A percentile compares a stretch with the other conserved stretches of the same genome.
Conservation (phyloP, 441 rosid species). For the Manihot esculenta region DNA sequence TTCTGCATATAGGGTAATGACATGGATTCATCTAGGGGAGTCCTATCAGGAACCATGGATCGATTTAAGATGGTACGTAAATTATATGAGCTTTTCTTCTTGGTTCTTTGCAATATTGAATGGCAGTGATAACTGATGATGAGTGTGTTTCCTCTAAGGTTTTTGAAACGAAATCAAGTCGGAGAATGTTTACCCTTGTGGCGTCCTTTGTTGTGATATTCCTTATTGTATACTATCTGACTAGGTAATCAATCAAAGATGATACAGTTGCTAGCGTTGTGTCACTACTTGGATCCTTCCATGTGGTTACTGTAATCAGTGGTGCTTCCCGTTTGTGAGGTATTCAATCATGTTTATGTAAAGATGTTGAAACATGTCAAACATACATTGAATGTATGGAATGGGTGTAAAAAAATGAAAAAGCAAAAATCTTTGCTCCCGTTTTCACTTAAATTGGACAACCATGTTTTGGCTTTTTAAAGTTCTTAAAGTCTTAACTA, state of each 20-base stretch:
- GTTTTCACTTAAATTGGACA: not conserved
- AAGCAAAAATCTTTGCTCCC: not conserved
- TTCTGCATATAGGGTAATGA: slow-evolving; percentile 70
- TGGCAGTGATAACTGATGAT: slow-evolving; percentile 17
- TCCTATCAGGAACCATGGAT: slow-evolving; percentile 97
- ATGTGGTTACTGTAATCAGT: slow-evolving; percentile 27
- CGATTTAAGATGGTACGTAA: slow-evolving; percentile 77
- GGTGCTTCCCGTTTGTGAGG: slow-evolving; percentile 25
- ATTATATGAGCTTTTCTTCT: not conserved
- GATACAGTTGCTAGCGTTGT: slow-evolving; percentile 21
- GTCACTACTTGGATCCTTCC: slow-evolving; percentile 24
- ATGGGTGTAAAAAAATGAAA: slow-evolving; percentile 6
- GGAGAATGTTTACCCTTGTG: slow-evolving; percentile 83
- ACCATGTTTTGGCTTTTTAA: not conserved
- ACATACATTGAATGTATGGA: slow-evolving; percentile 14
- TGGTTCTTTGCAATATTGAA: not conserved
- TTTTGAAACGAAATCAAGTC: slow-evolving; percentile 92
- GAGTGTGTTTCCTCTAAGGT: slow-evolving; percentile 48
- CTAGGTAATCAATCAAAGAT: slow-evolving; percentile 46
- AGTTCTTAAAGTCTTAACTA: not conserved
- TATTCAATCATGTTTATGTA: slow-evolving; percentile 28
- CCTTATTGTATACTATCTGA: slow-evolving; percentile 79
- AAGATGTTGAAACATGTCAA: slow-evolving; percentile 25
- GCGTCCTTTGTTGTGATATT: slow-evolving; percentile 84
- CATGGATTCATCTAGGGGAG: slow-evolving; percentile 96